Conservation (phyloP, 257 asterid genomes). For the Fraxinus americana region DNA sequence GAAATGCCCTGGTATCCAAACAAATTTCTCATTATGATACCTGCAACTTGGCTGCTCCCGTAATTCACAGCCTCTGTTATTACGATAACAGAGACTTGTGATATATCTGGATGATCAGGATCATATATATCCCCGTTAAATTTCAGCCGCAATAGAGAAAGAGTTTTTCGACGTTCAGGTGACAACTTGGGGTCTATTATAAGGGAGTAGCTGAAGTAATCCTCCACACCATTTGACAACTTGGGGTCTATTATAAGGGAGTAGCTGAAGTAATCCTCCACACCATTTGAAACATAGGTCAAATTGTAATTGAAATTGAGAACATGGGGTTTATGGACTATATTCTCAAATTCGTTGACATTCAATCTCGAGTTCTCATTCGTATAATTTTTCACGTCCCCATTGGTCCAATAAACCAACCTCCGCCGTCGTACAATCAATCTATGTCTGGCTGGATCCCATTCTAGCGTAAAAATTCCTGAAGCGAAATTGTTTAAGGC, state of each 20-base stretch:
- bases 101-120: not conserved
- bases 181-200: no score
- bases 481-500: slow-evolving; percentile 23
- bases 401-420: slow-evolving; percentile 41
- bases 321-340: not conserved
- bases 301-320: slow-evolving; percentile 24
- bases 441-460: slow-evolving; percentile 28
- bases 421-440: slow-evolving; percentile 37
- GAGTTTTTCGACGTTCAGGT: not conserved
- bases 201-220: no score
- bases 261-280: slow-evolving; percentile 30
- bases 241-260: not conserved
- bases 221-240: no score
- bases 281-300: slow-evolving; percentile 3
- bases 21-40: not conserved
- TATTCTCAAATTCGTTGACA: slow-evolving; percentile 28
- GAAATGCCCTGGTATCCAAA: not conserved
- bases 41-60: slow-evolving; percentile 7
- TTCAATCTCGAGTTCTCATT: not conserved
- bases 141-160: slow-evolving; percentile 22
- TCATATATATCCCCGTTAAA: not conserved
- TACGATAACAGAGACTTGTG: not conserved
- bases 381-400: slow-evolving; percentile 27
- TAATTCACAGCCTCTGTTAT: not conserved
- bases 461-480: slow-evolving; percentile 51